These are phyloP conservation scores for Xylaria telfairii DNA, from an alignment of 495 filamentous ascomycete species.

Conservation along the genomic window DNA sequence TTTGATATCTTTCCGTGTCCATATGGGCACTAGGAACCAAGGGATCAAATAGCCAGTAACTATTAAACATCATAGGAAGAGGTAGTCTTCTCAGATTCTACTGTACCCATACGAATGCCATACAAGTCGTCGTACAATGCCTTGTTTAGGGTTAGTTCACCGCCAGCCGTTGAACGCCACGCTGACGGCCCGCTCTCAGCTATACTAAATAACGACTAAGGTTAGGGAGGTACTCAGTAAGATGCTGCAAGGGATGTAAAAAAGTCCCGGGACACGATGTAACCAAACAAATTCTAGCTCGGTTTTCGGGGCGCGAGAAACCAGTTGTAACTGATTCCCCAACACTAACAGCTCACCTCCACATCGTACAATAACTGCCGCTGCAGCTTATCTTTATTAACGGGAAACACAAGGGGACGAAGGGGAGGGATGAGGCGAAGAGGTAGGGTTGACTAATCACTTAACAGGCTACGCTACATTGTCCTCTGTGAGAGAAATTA, in stretches of 20 bases:
- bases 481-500: neutral
- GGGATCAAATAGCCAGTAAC: neutral
- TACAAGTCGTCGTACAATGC: too few relatives aligned
- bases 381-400: neutral
- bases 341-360: neutral
- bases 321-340: neutral
- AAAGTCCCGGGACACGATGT: neutral
- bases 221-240: neutral
- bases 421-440: neutral
- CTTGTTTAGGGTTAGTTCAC: neutral
- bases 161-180: neutral
- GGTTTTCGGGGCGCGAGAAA: neutral
- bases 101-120: too few relatives aligned
- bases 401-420: neutral
- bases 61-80: neutral
- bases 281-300: neutral
- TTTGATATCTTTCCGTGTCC: neutral
- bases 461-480: neutral
- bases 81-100: too few relatives aligned
- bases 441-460: too few relatives aligned
- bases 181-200: constrained; percentile 3
- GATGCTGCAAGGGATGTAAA: neutral
- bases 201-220: neutral
- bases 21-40: neutral
- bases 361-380: neutral